Evolutionary conservation across 257 asterid genomes (phyloP), one percentile per base, ranked within the genome.

Genomic region (Nicotiana obtusifolia): DNA sequence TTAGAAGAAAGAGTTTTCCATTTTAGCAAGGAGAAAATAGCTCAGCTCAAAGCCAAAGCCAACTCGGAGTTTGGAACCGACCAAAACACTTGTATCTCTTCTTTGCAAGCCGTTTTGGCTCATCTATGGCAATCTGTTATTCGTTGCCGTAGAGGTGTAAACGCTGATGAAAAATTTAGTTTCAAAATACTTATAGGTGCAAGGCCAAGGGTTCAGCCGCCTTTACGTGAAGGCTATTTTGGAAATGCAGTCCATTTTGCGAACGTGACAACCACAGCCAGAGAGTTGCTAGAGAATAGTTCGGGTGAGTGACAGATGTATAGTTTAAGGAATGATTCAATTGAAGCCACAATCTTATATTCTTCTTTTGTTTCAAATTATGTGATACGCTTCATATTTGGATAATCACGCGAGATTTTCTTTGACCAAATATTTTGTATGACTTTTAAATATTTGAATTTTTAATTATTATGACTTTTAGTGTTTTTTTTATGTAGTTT

Each of bases 81-180:
- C 4, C 81, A 71, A 31, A 35, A 64, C 4, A 67, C 44, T 26
- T 83, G 28, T 26, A 88, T 88, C 78, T 90, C 92, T 2, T 80
- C 92, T 2, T 76, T 91, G 7, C 95, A 91, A 57, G 88, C 93
- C 0, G 35, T 88, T 47, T 59, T 84, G 0, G 91, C 92, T 26
- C 89, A 82, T 67, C 28, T 87, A 10, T 87, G 90, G 92, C 85
- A 83, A 35, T 64, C 91, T 44, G 75, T 83, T 5, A 52, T 37
- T 37, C 83, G 79, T 7, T 52, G 71, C 7, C 61, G 54, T 62
- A 26, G 31, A 5, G 28, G 22, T 28, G 47, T 10, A 0, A 44
- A 80, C 37, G n/a, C 20, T 41, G 20, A 37, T 13, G 28, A 84
- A 52, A 80, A 76, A 19, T 65, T 49, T 17, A 7, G 61, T 4